Base-by-base conservation (phyloP, 331 rosid genomes). In the Dryas integrifolia region DNA sequence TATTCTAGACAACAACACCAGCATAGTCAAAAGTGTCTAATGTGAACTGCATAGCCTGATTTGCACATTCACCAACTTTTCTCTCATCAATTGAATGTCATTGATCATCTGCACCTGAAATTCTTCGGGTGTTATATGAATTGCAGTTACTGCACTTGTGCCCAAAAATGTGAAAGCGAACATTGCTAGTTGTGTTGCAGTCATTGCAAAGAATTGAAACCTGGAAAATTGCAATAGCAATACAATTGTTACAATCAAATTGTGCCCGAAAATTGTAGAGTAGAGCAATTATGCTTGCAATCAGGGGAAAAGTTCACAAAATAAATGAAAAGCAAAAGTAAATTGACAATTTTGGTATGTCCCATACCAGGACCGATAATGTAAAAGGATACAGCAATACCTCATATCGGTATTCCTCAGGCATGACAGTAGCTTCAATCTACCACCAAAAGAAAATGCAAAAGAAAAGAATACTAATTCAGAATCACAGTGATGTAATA, bases 171-270 rank as follows among this genome's bases (percentile, higher is more conserved):
- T 83, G 95, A 73, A 83, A 88, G 68, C 77, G 65, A 43, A 69
- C 89, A 11, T 35, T 38, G 82, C 86, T 68, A 9, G 81, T 77
- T 47, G 66, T 72, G 82, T 81, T 84, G 60, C 90, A 90, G 41
- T 90, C 95, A 74, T 90, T 90, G 86, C 94, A 90, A 56, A 86
- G 85, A 70, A 88, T 86, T 12, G 90, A 72, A 65, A 90, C 90
- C 96, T 90, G 87, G 15, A 49, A 72, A 44, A 69, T 24, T 69
- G 13, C 38, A 52, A 14, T 55, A n/a, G 43, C 41, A 18, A 21
- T 38, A 26, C 2, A 45, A 55, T 4, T 12, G 53, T 16, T 62
- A 45, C 35, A 14, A 5, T 26, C 52, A 15, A 45, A 7, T 11
- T 58, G 18, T 44, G 39, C 41, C 7, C 39, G 9, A 44, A 18